Conservation (phyloP, 2,329 filamentous ascomycete species). For the Verticillium nonalfalfae region DNA sequence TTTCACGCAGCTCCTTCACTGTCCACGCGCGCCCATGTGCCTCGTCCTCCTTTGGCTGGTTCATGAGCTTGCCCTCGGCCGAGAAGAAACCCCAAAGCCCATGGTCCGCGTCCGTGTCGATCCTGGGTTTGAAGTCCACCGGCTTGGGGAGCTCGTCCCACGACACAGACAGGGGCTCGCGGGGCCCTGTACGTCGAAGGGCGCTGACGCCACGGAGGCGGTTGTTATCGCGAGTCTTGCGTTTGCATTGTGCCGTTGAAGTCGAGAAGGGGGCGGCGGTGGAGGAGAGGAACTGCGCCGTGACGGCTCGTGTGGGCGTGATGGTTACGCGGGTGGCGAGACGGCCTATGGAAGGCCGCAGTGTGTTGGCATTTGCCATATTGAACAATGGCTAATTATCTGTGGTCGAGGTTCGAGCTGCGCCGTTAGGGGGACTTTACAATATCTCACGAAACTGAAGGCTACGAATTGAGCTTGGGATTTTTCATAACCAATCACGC, state of each 20-base stretch:
- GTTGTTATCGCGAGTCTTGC: conserved; percentile 66
- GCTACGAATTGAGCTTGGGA: neutral
- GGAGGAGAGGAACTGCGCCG: conserved; percentile 4
- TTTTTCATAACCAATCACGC: neutral
- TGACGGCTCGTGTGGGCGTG: neutral
- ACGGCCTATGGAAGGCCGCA: conserved; percentile 23
- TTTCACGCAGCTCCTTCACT: conserved; percentile 76
- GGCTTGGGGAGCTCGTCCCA: conserved; percentile 70
- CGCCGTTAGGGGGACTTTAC: neutral
- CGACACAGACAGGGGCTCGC: conserved; percentile 67
- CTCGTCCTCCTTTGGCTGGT: conserved; percentile 63
- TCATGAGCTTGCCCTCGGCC: conserved; percentile 59
- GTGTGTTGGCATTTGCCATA: conserved; percentile 21
- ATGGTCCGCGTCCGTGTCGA: conserved; percentile 65
- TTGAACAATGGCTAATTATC: conserved; percentile 4
- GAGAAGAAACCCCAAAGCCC: conserved; percentile 93
- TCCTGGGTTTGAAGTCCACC: conserved; percentile 51
- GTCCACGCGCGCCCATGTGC: conserved; percentile 79
- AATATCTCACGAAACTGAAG: neutral
- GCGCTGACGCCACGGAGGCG: conserved; percentile 75
- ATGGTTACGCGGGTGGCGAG: conserved; percentile 5
- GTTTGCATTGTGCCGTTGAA: conserved; percentile 40
- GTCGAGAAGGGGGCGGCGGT: conserved; percentile 42
- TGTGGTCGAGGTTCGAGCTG: neutral
- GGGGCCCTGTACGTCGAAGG: conserved; percentile 69